A percentile compares a stretch with the other conserved stretches of the same genome.
Conservation (phyloP, 2,329 filamentous ascomycete species). For the Tolypocladium tropicale region DNA sequence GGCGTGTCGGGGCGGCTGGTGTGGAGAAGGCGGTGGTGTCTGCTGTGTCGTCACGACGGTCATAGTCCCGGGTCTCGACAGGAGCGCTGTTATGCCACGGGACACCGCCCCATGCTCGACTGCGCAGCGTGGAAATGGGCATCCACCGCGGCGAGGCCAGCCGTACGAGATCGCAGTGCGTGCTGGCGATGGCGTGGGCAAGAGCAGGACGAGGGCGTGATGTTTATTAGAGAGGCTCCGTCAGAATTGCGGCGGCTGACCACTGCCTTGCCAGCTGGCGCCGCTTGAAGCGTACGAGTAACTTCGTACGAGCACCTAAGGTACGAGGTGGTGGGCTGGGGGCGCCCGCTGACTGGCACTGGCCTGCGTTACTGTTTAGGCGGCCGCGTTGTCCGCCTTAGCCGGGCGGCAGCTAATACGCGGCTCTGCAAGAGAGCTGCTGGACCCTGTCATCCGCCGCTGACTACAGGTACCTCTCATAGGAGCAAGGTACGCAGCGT, state of each 20-base stretch:
- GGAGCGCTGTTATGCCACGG: neutral
- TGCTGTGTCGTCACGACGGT: slow-evolving; percentile 6
- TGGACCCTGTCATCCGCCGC: neutral
- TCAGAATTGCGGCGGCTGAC: neutral
- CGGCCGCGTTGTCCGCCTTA: neutral
- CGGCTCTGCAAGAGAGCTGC: neutral
- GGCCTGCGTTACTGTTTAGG: neutral
- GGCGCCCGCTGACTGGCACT: neutral
- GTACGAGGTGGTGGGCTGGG: neutral
- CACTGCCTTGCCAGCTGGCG: neutral
- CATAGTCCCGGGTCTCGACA: slow-evolving; percentile 4
- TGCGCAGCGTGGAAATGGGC: neutral
- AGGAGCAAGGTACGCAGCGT: too few relatives aligned
- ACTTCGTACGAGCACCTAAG: too few relatives aligned
- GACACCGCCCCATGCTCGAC: slow-evolving; percentile 3
- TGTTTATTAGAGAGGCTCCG: neutral
- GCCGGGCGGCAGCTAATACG: neutral
- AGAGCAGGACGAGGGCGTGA: neutral
- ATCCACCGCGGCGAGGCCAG: neutral
- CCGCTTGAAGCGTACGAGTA: neutral
- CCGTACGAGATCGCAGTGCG: neutral
- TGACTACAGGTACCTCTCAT: too few relatives aligned
- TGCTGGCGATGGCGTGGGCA: neutral
- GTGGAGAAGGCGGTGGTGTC: slow-evolving; percentile 8
- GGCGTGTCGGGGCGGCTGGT: slow-evolving; percentile 3